These are phyloP conservation scores for Mortierella sp. DNA, from an alignment of 371 early-diverging fungal species.

Conservation along the genomic window DNA sequence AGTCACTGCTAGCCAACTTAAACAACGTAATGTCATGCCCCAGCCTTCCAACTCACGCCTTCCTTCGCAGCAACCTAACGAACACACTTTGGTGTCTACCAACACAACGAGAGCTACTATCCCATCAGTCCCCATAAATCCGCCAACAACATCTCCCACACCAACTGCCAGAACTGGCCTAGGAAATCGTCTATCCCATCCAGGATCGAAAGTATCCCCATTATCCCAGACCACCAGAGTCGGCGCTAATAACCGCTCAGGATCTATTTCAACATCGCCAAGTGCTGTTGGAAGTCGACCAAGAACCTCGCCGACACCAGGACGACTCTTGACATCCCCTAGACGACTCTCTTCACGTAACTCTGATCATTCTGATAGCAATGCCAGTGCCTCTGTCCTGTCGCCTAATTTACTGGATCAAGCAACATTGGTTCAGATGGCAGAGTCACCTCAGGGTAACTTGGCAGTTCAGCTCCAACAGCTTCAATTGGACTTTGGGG, in stretches of 20 bases:
- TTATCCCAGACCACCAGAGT: conserved; percentile 11
- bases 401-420: conserved; percentile 41
- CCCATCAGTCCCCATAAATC: neutral
- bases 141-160: conserved; percentile 35
- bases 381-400: neutral
- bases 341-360: conserved; percentile 39
- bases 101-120: conserved; percentile 11
- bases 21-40: conserved; percentile 58
- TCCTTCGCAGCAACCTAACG: conserved; percentile 10
- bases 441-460: conserved; percentile 27
- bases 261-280: conserved; percentile 22
- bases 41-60: conserved; percentile 35
- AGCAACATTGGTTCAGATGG: conserved; percentile 33
- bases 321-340: conserved; percentile 29
- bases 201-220: conserved; percentile 18
- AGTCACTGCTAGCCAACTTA: conserved; percentile 70
- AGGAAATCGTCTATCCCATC: conserved; percentile 25
- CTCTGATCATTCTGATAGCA: conserved; percentile 25
- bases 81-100: conserved; percentile 9
- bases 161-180: conserved; percentile 20
- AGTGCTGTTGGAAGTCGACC: conserved; percentile 18
- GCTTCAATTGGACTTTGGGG: conserved; percentile 45
- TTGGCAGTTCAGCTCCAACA: conserved; percentile 37
- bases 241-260: conserved; percentile 1
- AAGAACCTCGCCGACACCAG: conserved; percentile 48